Conservation (phyloP, 257 asterid species). For the Jaltomata sinuosa region DNA sequence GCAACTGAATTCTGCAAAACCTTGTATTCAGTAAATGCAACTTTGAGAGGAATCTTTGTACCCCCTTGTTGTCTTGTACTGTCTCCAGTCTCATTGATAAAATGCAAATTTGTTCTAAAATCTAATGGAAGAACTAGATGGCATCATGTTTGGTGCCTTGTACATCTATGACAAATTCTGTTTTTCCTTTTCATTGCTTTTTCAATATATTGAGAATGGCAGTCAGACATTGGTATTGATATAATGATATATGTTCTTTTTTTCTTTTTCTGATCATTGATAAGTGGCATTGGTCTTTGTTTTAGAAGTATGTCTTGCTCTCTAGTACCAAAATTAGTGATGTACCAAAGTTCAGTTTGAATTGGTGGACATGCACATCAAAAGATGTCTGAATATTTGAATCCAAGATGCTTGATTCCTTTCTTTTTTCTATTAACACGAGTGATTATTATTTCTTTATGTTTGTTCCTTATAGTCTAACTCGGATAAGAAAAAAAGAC, state of each 20-base stretch:
- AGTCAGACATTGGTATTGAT: neutral
- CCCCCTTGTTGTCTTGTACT: slow-evolving; percentile 4
- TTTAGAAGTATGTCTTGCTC: neutral
- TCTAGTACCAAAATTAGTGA: neutral
- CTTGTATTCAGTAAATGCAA: slow-evolving; percentile 2
- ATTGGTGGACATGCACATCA: neutral
- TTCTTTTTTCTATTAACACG: too few species aligned
- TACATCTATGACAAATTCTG: neutral
- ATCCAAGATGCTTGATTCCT: neutral
- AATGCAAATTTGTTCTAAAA: neutral
- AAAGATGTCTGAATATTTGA: neutral
- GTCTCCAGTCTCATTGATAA: neutral
- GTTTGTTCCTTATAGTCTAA: neutral
- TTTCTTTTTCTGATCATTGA: neutral
- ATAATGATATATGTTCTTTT: neutral
- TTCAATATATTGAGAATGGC: neutral
- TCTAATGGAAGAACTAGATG: neutral
- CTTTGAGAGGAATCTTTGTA: slow-evolving; percentile 1
- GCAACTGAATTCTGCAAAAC: slow-evolving; percentile 2
- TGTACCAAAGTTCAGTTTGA: neutral
- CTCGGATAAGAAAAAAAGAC: neutral
- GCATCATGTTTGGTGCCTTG: neutral
- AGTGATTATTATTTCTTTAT: too few species aligned
- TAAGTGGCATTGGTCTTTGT: neutral
- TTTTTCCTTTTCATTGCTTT: neutral